phyloP scores from a whole-genome alignment of 306 rosid genomes.

The Malus asiatica region DNA sequence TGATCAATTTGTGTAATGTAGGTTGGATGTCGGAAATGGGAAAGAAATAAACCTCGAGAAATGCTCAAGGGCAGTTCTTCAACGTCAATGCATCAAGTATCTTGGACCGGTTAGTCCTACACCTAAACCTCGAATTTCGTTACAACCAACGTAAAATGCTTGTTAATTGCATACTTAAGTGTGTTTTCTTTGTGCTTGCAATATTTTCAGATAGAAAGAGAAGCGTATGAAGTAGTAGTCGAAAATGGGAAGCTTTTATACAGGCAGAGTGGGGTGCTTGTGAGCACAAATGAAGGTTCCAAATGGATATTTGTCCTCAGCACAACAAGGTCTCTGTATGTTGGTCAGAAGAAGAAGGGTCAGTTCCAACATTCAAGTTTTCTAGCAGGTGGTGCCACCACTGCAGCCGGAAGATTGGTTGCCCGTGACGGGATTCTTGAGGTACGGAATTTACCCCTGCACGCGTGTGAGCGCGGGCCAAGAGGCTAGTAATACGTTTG shows the following conservation, averaged over 20 bases:
- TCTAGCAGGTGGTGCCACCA: constrained; percentile 84
- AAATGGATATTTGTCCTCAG: constrained; percentile 92
- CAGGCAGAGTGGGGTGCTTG: constrained; percentile 35
- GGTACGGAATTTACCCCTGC: constrained; percentile 26
- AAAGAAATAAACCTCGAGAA: constrained; percentile 65
- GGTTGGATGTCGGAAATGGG: constrained; percentile 90
- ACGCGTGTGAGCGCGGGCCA: neutral
- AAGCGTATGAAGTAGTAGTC: constrained; percentile 62
- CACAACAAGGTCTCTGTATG: constrained; percentile 72
- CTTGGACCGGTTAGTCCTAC: constrained; percentile 71
- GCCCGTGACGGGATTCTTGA: constrained; percentile 58
- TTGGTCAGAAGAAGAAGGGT: constrained; percentile 79
- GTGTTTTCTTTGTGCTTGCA: neutral
- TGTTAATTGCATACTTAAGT: neutral
- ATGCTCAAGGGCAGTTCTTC: constrained; percentile 54
- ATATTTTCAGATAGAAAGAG: constrained; percentile 64
- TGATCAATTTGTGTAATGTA: constrained; percentile 21
- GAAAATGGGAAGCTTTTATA: constrained; percentile 57
- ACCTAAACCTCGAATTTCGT: neutral
- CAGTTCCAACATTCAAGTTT: constrained; percentile 81
- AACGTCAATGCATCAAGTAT: constrained; percentile 74
- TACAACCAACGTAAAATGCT: neutral
- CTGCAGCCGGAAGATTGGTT: constrained; percentile 90
- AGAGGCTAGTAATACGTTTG: neutral
- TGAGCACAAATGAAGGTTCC: constrained; percentile 55